Evolutionary conservation across 148 eudicot species (phyloP).

Genomic region (Drosera capensis): DNA sequence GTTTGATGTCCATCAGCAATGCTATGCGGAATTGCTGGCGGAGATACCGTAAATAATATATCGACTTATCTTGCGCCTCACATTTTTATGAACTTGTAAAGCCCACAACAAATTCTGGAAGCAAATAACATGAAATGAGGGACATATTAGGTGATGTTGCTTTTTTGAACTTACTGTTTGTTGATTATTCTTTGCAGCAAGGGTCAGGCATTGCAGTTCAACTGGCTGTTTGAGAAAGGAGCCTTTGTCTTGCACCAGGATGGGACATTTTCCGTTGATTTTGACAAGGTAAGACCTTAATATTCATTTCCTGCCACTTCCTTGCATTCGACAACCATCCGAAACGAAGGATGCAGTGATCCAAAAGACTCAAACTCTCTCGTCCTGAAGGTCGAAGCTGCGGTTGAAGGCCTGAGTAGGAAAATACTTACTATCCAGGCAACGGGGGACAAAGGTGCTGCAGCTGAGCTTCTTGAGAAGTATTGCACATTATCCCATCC

Average conservation of each 20-base stretch:
- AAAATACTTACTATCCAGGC: conserved; percentile 92
- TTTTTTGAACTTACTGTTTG: neutral
- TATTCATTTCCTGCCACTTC: neutral
- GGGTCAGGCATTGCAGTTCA: conserved; percentile 95
- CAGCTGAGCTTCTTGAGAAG: conserved; percentile 39
- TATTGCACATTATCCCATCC: conserved; percentile 49
- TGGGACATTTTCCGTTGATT: conserved; percentile 69
- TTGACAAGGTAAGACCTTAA: conserved; percentile 47
- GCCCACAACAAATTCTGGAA: too few species aligned
- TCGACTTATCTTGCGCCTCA: too few species aligned
- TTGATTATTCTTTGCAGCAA: conserved; percentile 39
- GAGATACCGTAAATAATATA: too few species aligned
- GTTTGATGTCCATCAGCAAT: too few species aligned
- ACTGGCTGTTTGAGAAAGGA: conserved; percentile 82
- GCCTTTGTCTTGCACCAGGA: conserved; percentile 69
- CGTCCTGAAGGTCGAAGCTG: conserved; percentile 38
- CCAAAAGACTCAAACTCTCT: neutral
- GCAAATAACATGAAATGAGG: too few species aligned
- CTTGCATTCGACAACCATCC: neutral
- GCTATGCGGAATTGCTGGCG: too few species aligned
- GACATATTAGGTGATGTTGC: too few species aligned
- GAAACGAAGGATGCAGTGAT: neutral
- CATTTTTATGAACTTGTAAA: too few species aligned
- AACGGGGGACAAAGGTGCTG: conserved; percentile 66
- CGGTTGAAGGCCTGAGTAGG: conserved; percentile 71